A percentile compares a stretch with the other conserved stretches of the same genome.
Conservation (phyloP, 148 eudicot species). For the Chenopodium quinoa region DNA sequence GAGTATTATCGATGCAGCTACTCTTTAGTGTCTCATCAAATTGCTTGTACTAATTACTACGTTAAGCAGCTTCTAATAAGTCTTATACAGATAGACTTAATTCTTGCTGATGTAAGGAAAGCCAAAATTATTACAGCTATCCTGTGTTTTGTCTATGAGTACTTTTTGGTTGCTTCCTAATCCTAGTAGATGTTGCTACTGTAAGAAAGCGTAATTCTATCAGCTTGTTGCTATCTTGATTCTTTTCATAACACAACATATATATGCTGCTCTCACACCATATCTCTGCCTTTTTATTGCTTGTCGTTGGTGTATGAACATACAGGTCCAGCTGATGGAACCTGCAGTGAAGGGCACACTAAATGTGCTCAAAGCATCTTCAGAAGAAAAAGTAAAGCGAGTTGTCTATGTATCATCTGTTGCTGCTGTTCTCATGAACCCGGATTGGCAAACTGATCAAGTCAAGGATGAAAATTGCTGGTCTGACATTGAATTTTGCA, state of each 20-base stretch:
- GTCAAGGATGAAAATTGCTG: slow-evolving; percentile 55
- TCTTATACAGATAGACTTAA: no score
- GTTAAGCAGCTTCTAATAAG: neutral
- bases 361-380: slow-evolving; percentile 44
- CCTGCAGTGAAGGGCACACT: slow-evolving; percentile 50
- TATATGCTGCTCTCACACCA: neutral
- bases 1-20: neutral
- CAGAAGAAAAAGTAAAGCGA: slow-evolving; percentile 48
- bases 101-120: no score
- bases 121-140: neutral
- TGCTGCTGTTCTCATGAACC: slow-evolving; percentile 42
- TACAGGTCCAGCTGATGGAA: slow-evolving; percentile 38
- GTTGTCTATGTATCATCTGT: slow-evolving; percentile 45
- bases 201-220: neutral
- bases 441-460: slow-evolving; percentile 49
- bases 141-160: neutral
- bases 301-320: slow-evolving; percentile 19
- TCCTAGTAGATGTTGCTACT: neutral
- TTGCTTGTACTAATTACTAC: neutral
- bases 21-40: neutral
- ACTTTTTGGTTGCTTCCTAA: neutral
- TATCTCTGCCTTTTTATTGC: neutral
- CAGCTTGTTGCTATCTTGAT: neutral
- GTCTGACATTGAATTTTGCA: slow-evolving; percentile 49
- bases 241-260: neutral